These are phyloP conservation scores for Cenchrus americanus DNA, from an alignment of 176 grass and related monocot genomes.

Conservation along the genomic window DNA sequence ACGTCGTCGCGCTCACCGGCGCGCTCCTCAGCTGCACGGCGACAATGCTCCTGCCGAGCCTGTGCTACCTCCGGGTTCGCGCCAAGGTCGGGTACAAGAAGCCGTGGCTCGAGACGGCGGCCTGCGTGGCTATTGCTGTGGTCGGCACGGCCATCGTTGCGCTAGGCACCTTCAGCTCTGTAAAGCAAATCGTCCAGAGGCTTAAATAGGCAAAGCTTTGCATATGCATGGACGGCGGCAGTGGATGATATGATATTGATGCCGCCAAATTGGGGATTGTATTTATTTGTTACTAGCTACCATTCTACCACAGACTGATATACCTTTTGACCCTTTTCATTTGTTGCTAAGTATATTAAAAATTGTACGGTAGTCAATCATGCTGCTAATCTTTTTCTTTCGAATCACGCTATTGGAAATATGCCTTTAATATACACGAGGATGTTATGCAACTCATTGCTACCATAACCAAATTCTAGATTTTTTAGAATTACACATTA, in stretches of 20 bases:
- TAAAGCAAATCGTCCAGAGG: constrained; percentile 20
- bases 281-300: neutral
- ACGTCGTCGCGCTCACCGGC: constrained; percentile 41
- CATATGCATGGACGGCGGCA: neutral
- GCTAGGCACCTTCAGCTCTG: constrained; percentile 46
- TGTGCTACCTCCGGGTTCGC: constrained; percentile 59
- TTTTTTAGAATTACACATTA: too few species aligned
- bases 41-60: constrained; percentile 45
- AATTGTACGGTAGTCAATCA: too few species aligned
- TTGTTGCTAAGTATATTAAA: too few species aligned
- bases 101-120: constrained; percentile 30
- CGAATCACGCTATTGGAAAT: too few species aligned
- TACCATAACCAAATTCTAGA: too few species aligned
- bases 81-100: constrained; percentile 10
- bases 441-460: too few species aligned
- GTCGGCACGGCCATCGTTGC: constrained; percentile 28
- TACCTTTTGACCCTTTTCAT: too few species aligned
- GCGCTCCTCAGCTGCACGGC: constrained; percentile 48
- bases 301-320: too few species aligned
- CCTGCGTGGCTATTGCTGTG: constrained; percentile 10
- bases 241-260: too few species aligned
- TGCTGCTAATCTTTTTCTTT: too few species aligned
- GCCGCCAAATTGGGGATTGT: too few species aligned
- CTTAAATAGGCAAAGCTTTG: neutral
- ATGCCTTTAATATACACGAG: too few species aligned